A percentile compares a stretch with the other conserved stretches of the same genome.
phyloP scores from a whole-genome alignment of 2,329 filamentous ascomycete genomes.

The Colletotrichum godetiae region DNA sequence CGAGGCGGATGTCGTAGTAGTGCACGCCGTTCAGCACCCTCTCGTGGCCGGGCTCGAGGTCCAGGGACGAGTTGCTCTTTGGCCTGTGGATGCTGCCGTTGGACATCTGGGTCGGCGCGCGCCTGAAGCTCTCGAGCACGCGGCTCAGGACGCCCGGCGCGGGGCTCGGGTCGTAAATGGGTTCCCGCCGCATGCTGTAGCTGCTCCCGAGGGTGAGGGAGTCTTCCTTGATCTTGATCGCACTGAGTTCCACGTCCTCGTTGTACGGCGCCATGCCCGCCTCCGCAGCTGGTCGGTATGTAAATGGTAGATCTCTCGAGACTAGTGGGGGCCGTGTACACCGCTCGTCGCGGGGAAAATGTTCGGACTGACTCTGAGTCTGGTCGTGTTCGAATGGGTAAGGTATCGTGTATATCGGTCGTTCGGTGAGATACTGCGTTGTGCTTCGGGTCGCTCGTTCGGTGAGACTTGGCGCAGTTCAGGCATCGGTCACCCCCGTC shows the following conservation, averaged over 20 bases:
- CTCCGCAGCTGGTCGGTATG: slow-evolving; percentile 21
- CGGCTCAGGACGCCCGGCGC: slow-evolving; percentile 50
- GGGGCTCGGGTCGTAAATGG: slow-evolving; percentile 53
- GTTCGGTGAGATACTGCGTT: not conserved
- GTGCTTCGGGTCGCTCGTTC: not conserved
- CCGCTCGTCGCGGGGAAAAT: not conserved
- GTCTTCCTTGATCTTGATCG: slow-evolving; percentile 70
- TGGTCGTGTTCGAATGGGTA: not conserved
- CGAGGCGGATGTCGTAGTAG: slow-evolving; percentile 67
- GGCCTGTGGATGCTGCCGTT: slow-evolving; percentile 49
- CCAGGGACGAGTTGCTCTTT: slow-evolving; percentile 50
- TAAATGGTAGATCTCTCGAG: not conserved
- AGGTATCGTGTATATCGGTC: not conserved
- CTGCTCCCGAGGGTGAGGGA: slow-evolving; percentile 61
- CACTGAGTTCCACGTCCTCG: slow-evolving; percentile 65
- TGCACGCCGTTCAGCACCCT: slow-evolving; percentile 53
- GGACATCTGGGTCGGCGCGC: slow-evolving; percentile 64
- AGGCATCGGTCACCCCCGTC: slow-evolving; percentile 16
- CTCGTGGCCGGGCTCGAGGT: slow-evolving; percentile 40
- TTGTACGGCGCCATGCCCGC: slow-evolving; percentile 49
- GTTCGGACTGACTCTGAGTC: not conserved
- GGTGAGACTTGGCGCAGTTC: not conserved
- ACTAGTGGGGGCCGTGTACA: not conserved
- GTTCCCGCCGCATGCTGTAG: slow-evolving; percentile 64
- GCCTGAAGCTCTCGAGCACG: slow-evolving; percentile 72